Conservation (phyloP, 495 filamentous ascomycete genomes). For the Annulohypoxylon nitens region DNA sequence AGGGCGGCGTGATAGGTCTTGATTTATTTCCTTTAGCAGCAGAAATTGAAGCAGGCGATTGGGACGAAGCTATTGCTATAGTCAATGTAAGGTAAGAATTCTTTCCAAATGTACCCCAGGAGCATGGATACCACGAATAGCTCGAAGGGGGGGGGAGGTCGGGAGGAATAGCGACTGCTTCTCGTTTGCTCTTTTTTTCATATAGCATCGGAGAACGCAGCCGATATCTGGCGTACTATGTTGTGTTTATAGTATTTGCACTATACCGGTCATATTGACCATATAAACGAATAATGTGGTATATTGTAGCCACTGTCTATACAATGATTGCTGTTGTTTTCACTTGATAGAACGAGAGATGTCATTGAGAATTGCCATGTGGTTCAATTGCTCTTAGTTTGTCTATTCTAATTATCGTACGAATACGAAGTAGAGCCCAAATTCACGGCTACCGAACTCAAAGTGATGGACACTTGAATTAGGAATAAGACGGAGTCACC, state of each 20-base stretch:
- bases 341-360: neutral
- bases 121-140: slow-evolving; percentile 13
- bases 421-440: neutral
- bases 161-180: slow-evolving; percentile 19
- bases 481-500: neutral
- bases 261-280: slow-evolving; percentile 25
- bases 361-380: neutral
- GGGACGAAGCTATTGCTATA: slow-evolving; percentile 20
- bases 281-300: slow-evolving; percentile 34
- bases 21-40: slow-evolving; percentile 24
- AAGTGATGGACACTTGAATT: neutral
- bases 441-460: neutral
- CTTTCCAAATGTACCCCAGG: slow-evolving; percentile 19
- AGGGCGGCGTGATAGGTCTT: slow-evolving; percentile 43
- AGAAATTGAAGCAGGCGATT: slow-evolving; percentile 43
- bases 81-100: slow-evolving; percentile 23
- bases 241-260: slow-evolving; percentile 42
- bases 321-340: slow-evolving; percentile 19
- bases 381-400: neutral
- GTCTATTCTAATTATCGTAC: slow-evolving; percentile 22
- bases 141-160: slow-evolving; percentile 15
- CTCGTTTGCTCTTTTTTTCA: slow-evolving; percentile 29
- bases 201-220: slow-evolving; percentile 26
- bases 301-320: slow-evolving; percentile 33
- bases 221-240: slow-evolving; percentile 38